Percentiles rank a stretch among this genome's conserved stretches.
Evolutionary conservation across 768 basidiomycete genomes (phyloP).

Genomic region (Calocybe cyanea): DNA sequence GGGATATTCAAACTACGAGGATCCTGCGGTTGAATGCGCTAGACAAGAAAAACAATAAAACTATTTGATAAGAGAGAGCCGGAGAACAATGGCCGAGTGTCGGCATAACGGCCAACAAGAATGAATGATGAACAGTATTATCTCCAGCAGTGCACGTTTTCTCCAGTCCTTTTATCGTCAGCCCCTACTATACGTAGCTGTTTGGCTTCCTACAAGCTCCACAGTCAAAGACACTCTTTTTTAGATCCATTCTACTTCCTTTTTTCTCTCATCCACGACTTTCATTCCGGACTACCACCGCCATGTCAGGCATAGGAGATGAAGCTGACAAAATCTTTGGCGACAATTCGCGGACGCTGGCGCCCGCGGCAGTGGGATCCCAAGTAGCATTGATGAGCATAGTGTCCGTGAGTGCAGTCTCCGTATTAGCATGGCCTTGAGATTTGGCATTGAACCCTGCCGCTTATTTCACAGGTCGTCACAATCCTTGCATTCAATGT

Average conservation of each 20-base stretch:
- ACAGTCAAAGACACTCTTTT: conserved; percentile 5
- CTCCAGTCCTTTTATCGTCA: conserved; percentile 4
- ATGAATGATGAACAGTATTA: neutral
- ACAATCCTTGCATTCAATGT: conserved; percentile 77
- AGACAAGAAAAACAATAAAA: too few relatives aligned
- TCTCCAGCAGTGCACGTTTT: conserved; percentile 11
- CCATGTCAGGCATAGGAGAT: conserved; percentile 33
- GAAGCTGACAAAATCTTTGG: conserved; percentile 37
- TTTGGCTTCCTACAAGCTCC: conserved; percentile 6
- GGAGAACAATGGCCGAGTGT: conserved; percentile 14
- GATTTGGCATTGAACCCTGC: too few relatives aligned
- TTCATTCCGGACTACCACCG: conserved; percentile 2
- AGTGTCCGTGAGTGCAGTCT: conserved; percentile 54
- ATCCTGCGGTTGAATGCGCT: too few relatives aligned
- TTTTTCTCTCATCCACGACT: conserved; percentile 1
- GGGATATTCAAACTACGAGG: too few relatives aligned
- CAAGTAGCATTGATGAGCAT: conserved; percentile 72
- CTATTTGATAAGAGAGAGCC: too few relatives aligned
- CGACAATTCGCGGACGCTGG: conserved; percentile 59
- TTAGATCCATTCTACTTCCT: too few relatives aligned
- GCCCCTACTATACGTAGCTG: neutral
- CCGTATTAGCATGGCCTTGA: too few relatives aligned
- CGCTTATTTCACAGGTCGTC: conserved; percentile 38
- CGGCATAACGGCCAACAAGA: conserved; percentile 7
- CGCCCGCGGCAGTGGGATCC: conserved; percentile 76